These are phyloP conservation scores for Drosera capensis DNA, from an alignment of 148 eudicot genomes.

Conservation along the genomic window DNA sequence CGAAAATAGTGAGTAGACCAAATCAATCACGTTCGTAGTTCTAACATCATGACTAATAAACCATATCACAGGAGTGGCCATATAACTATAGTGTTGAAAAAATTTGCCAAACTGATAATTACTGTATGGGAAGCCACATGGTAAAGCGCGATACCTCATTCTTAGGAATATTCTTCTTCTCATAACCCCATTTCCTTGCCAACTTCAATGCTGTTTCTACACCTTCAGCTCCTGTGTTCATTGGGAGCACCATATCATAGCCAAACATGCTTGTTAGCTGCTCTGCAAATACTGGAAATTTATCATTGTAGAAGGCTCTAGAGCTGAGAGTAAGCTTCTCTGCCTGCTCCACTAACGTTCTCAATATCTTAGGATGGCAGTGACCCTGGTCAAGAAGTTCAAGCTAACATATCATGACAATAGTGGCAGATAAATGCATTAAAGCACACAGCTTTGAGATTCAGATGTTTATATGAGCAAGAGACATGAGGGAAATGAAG, in stretches of 20 bases:
- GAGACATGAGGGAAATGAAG: too few relatives aligned
- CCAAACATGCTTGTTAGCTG: slow-evolving; percentile 75
- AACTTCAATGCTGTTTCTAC: slow-evolving; percentile 94
- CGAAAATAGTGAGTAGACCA: too few relatives aligned
- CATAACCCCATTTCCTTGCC: slow-evolving; percentile 97
- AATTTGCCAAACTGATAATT: too few relatives aligned
- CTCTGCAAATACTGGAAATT: slow-evolving; percentile 77
- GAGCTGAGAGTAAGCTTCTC: slow-evolving; percentile 85
- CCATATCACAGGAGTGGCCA: too few relatives aligned
- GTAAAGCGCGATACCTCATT: slow-evolving; percentile 41
- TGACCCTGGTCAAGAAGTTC: slow-evolving; percentile 56
- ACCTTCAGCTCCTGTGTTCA: slow-evolving; percentile 99
- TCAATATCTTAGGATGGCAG: slow-evolving; percentile 80
- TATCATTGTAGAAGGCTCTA: slow-evolving; percentile 88
- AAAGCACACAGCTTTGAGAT: too few relatives aligned
- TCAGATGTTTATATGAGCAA: too few relatives aligned
- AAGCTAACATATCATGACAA: neutral
- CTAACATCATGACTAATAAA: too few relatives aligned
- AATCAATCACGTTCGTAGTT: too few relatives aligned
- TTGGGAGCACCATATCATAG: slow-evolving; percentile 94
- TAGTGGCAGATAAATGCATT: too few relatives aligned
- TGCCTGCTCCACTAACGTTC: slow-evolving; percentile 73
- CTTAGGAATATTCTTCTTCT: slow-evolving; percentile 74
- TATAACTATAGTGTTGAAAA: too few relatives aligned
- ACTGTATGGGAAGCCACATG: too few relatives aligned